Evolutionary conservation across 2,329 filamentous ascomycete species (phyloP).

Genomic region (Mollisia scopiformis): DNA sequence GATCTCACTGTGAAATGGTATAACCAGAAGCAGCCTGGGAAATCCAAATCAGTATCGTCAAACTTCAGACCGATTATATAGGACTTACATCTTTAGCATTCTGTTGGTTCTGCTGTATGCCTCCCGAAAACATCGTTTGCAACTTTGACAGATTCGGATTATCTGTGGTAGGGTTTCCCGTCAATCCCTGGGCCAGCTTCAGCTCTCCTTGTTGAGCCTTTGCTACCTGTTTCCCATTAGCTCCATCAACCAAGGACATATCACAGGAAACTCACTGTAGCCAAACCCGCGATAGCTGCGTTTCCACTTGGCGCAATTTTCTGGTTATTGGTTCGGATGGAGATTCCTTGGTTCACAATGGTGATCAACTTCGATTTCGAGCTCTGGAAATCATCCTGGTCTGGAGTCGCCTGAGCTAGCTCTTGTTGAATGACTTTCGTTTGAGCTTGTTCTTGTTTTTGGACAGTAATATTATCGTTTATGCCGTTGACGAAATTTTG

Average conservation of each 20-base stretch:
- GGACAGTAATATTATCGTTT: conserved; percentile 22
- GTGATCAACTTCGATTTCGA: conserved; percentile 15
- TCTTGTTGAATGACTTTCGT: conserved; percentile 9
- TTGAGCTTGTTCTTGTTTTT: conserved; percentile 22
- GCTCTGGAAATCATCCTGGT: conserved; percentile 9
- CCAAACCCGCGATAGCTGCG: conserved; percentile 15
- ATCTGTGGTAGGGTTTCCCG: conserved; percentile 14
- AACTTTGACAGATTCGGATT: conserved; percentile 10
- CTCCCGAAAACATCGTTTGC: conserved; percentile 16
- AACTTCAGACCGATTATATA: neutral
- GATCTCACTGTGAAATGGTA: neutral
- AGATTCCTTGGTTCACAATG: conserved; percentile 20
- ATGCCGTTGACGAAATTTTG: conserved; percentile 19
- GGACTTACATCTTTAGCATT: conserved; percentile 22
- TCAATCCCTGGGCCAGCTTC: conserved; percentile 17
- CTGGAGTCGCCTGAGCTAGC: neutral
- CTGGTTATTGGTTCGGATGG: conserved; percentile 17
- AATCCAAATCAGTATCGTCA: neutral
- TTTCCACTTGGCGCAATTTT: conserved; percentile 16
- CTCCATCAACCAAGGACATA: neutral
- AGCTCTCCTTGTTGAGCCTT: conserved; percentile 18
- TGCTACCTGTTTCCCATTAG: conserved; percentile 15
- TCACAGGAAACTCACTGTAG: conserved; percentile 9
- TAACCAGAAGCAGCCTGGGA: neutral
- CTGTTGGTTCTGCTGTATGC: conserved; percentile 23